A percentile compares a stretch with the other conserved stretches of the same genome.
phyloP scores from a whole-genome alignment of 345 rosid species.

The Corymbia maculata region DNA sequence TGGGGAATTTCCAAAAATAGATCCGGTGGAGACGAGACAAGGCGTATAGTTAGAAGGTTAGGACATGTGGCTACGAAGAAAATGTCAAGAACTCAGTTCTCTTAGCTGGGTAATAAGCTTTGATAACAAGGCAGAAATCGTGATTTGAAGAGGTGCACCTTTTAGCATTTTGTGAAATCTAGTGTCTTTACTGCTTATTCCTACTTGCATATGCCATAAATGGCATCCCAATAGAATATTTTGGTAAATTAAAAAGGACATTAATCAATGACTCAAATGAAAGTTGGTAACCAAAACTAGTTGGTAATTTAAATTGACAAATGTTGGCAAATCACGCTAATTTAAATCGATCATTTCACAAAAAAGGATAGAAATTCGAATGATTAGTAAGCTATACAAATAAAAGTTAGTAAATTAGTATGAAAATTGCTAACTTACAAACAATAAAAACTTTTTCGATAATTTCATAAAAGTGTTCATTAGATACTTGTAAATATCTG shows the following conservation, averaged over 20 bases:
- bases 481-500: not conserved
- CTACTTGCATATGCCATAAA: not conserved
- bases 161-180: not conserved
- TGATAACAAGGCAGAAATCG: not conserved
- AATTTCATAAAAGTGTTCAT: not conserved
- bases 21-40: not conserved
- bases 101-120: not conserved
- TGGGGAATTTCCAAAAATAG: not conserved
- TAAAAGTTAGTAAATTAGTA: not conserved
- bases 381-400: not conserved
- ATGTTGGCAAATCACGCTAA: not conserved
- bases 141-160: not conserved
- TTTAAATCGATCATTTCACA: not conserved
- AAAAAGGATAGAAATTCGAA: too few relatives aligned
- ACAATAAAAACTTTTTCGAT: not conserved
- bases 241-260: not conserved
- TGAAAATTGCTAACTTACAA: not conserved
- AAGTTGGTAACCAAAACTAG: not conserved
- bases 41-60: not conserved
- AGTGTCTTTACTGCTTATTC: not conserved
- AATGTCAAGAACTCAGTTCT: not conserved
- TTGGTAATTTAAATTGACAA: not conserved
- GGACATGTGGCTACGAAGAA: not conserved
- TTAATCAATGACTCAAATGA: not conserved
- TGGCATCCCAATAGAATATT: not conserved